Evolutionary conservation across 352 stramenopile genomes (phyloP).

Genomic region (Bremia lactucae): DNA sequence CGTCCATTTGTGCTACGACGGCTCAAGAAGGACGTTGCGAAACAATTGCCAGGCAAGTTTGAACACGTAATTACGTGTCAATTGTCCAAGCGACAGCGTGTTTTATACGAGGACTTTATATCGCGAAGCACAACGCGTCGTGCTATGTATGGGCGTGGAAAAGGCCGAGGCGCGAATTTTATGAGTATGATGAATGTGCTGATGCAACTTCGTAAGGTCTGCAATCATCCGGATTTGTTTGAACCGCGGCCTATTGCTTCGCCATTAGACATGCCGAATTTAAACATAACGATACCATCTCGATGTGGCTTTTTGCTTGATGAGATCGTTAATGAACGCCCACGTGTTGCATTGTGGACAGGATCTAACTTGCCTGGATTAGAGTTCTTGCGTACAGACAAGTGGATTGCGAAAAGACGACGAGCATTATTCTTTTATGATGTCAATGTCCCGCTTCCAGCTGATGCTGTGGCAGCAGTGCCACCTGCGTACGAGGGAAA

Average conservation of each 20-base stretch:
- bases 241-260: constrained; percentile 92
- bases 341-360: constrained; percentile 30
- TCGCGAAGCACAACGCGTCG: constrained; percentile 88
- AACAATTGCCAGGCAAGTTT: constrained; percentile 94
- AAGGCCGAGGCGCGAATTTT: constrained; percentile 79
- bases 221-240: constrained; percentile 99
- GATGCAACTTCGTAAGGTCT: constrained; percentile 97
- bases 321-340: constrained; percentile 26
- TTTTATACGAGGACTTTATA: constrained; percentile 99
- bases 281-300: constrained; percentile 23
- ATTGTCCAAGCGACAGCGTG: constrained; percentile 91
- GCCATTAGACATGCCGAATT: constrained; percentile 80
- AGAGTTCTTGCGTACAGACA: constrained; percentile 26
- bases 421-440: constrained; percentile 40
- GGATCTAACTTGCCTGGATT: constrained; percentile 29
- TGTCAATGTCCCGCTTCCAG: constrained; percentile 21
- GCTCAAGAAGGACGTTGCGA: constrained; percentile 97
- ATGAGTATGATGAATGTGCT: constrained; percentile 99
- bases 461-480: constrained; percentile 13
- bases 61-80: constrained; percentile 94
- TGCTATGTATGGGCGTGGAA: constrained; percentile 75
- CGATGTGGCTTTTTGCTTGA: constrained; percentile 38
- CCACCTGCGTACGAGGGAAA: constrained; percentile 17
- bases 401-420: constrained; percentile 19
- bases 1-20: constrained; percentile 94